A percentile compares a stretch with the other conserved stretches of the same genome.
phyloP scores from a whole-genome alignment of 495 filamentous ascomycete species.

The Neurospora pannonica region DNA sequence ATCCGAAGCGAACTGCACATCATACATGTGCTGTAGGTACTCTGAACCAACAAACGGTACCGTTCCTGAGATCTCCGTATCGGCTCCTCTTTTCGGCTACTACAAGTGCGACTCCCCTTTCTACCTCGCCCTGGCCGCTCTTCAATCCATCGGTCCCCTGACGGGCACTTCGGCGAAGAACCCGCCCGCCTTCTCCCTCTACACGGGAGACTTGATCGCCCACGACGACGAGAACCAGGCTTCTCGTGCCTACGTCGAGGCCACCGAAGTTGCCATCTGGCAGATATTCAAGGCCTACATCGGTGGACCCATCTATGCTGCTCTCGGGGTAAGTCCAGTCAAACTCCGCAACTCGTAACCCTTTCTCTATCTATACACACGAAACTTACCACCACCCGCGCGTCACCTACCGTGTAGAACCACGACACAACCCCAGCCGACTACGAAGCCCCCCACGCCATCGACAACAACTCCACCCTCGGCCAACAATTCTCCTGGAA shows the following conservation, averaged over 20 bases:
- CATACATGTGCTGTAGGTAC: slow-evolving; percentile 46
- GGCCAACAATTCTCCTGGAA: slow-evolving; percentile 49
- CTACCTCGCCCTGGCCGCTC: slow-evolving; percentile 45
- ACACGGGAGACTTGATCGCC: slow-evolving; percentile 48
- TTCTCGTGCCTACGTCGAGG: slow-evolving; percentile 40
- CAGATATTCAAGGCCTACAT: slow-evolving; percentile 48
- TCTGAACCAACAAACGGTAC: slow-evolving; percentile 9
- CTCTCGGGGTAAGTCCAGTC: slow-evolving; percentile 19
- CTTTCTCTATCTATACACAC: neutral
- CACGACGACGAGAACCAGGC: slow-evolving; percentile 40
- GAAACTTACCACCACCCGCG: neutral
- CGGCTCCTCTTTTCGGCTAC: slow-evolving; percentile 45
- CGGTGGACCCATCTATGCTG: slow-evolving; percentile 44
- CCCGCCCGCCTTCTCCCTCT: slow-evolving; percentile 41
- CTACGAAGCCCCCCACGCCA: slow-evolving; percentile 38
- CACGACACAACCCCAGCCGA: slow-evolving; percentile 47
- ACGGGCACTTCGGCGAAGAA: slow-evolving; percentile 40
- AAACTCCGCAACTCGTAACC: neutral
- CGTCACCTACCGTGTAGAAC: slow-evolving; percentile 19
- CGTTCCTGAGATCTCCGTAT: slow-evolving; percentile 26
- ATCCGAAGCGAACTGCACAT: slow-evolving; percentile 48
- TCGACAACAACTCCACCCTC: slow-evolving; percentile 37
- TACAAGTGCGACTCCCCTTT: slow-evolving; percentile 52
- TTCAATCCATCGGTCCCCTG: slow-evolving; percentile 47
- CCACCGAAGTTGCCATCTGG: slow-evolving; percentile 41